A percentile compares a stretch with the other conserved stretches of the same genome.
phyloP scores from a whole-genome alignment of 2,329 filamentous ascomycete species.

The Davidsoniella virescens region DNA sequence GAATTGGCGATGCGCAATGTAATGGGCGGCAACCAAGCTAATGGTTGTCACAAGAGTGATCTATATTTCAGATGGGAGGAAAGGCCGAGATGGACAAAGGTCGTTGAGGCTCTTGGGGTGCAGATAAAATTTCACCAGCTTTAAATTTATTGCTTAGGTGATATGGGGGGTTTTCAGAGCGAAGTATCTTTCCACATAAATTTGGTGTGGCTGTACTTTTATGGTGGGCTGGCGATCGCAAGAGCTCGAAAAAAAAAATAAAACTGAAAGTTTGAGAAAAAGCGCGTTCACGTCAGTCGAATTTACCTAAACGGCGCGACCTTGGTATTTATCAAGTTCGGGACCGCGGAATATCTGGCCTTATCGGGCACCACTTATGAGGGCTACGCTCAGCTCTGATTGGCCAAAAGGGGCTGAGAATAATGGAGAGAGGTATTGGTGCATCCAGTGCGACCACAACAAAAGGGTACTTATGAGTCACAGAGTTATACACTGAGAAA shows the following conservation, averaged over 20 bases:
- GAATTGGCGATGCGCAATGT: neutral
- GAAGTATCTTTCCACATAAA: constrained; percentile 11
- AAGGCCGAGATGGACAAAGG: neutral
- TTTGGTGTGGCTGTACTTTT: constrained; percentile 10
- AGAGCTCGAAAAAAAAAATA: constrained; percentile 10
- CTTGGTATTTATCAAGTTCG: constrained; percentile 15
- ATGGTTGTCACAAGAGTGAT: constrained; percentile 3
- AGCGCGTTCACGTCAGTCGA: constrained; percentile 14
- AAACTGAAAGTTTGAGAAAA: constrained; percentile 12
- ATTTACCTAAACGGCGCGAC: constrained; percentile 14
- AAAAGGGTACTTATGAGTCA: too few relatives aligned
- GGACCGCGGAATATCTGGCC: constrained; percentile 14
- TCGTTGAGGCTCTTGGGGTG: neutral
- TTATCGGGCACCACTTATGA: constrained; percentile 9
- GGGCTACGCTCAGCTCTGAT: constrained; percentile 8
- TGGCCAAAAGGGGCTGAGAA: neutral
- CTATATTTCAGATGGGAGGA: neutral
- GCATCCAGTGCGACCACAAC: too few relatives aligned
- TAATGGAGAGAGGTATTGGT: too few relatives aligned
- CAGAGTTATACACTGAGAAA: too few relatives aligned
- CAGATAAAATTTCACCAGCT: too few relatives aligned
- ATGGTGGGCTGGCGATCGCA: constrained; percentile 6
- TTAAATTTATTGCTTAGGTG: too few relatives aligned
- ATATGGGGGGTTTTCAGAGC: neutral
- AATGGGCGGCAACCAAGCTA: constrained; percentile 5